Evolutionary conservation across 768 basidiomycete genomes (phyloP), one percentile per base, ranked within the genome.

Genomic region (Xerocomellus chrysenteron): DNA sequence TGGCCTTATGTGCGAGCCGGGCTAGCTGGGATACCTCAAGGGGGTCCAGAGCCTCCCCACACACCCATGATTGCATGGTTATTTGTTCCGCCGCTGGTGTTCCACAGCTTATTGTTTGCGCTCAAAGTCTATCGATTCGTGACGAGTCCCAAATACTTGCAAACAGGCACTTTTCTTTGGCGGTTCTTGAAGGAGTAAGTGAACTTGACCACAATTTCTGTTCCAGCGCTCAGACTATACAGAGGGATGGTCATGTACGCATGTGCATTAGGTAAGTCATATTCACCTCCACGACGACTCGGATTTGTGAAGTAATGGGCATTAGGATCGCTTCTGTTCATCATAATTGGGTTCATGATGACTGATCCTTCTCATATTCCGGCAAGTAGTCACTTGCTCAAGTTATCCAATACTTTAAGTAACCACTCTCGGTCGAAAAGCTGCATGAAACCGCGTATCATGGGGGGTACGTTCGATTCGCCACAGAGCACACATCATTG

Each of bases 201-300:
- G 8, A n/a, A 12, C 9, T 33, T 16, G n/a, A 19, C 6, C 17
- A 12, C 36, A n/a, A 32, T 41, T 14, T 33, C 5, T 45, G 16
- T 19, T 19, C 10, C 36, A 28, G 14, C 10, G 32, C 44, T 59
- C 19, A 56, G 14, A 53, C 28, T 12, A 45, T 40, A 5, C 33
- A 68, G 67, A 42, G 67, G 67, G 40, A 66, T 65, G 57, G 13
- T 55, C 11, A 64, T 66, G 55, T 68, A 64, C 32, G 59, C 53
- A n/a, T 65, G 57, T 28, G 61, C 57, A 3, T 43, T 57, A 12
- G 62, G 67, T 67, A 53, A 33, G 52, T 8, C 6, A 19, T 19
- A 40, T n/a, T 2, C 19, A 13, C 40, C 24, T 13, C 2, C 10
- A 17, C 12, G 2, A 30, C 1, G 14, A 36, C 14, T 36, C 5